These are phyloP conservation scores for Colletotrichum nymphaeae DNA, from an alignment of 2,329 filamentous ascomycete species.

Conservation along the genomic window DNA sequence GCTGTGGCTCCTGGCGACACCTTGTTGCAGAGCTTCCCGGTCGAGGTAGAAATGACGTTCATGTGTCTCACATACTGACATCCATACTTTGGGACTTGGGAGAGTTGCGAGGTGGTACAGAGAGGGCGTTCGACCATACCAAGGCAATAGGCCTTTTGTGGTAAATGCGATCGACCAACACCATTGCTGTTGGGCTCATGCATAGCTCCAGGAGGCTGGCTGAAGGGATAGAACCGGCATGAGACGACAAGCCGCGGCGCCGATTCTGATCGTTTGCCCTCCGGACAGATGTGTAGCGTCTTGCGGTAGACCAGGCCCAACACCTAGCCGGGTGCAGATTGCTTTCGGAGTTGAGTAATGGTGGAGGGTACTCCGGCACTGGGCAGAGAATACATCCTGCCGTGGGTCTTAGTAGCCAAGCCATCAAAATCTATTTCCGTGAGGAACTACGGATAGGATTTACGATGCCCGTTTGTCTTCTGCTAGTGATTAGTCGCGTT, in stretches of 20 bases:
- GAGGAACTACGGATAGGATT: background rate
- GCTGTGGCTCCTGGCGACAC: constrained; percentile 26
- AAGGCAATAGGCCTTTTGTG: constrained; percentile 7
- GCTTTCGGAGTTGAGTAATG: background rate
- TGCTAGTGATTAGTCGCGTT: constrained; percentile 18
- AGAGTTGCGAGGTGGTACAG: background rate
- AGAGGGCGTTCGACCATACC: background rate
- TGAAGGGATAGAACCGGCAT: constrained; percentile 5
- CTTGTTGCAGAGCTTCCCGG: constrained; percentile 12
- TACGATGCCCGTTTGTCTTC: background rate
- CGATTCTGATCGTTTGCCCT: background rate
- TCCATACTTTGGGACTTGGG: background rate
- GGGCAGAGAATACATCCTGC: background rate
- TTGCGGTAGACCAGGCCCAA: background rate
- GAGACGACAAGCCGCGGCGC: constrained; percentile 15
- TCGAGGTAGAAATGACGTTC: constrained; percentile 19
- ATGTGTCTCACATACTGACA: background rate
- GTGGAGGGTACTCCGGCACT: background rate
- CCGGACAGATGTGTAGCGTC: constrained; percentile 10
- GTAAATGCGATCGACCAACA: constrained; percentile 24
- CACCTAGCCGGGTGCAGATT: background rate
- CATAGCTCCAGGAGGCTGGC: constrained; percentile 16
- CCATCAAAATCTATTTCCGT: constrained; percentile 27
- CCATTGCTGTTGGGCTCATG: constrained; percentile 17
- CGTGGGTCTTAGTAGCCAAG: constrained; percentile 7